Evolutionary conservation across 768 basidiomycete genomes (phyloP).

Genomic region (Lyophyllum semitale): DNA sequence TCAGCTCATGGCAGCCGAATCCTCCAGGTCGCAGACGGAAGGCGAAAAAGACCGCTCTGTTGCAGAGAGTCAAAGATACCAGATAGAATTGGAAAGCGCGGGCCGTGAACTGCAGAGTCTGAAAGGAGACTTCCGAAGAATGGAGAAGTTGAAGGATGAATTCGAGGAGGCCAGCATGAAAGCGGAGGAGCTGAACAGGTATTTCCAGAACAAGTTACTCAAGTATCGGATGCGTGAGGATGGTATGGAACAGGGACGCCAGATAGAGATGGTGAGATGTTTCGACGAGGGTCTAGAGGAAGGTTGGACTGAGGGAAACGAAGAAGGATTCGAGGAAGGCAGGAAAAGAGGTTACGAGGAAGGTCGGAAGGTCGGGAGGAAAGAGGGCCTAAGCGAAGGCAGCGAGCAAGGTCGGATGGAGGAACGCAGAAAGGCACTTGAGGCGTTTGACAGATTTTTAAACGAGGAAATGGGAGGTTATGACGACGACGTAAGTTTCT

Average conservation of each 20-base stretch:
- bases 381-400: slow-evolving; percentile 33
- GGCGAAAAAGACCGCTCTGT: slow-evolving; percentile 23
- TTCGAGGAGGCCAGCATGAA: slow-evolving; percentile 46
- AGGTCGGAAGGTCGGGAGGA: slow-evolving; percentile 44
- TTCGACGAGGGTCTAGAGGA: slow-evolving; percentile 39
- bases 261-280: slow-evolving; percentile 41
- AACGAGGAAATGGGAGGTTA: slow-evolving; percentile 40
- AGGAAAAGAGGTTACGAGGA: slow-evolving; percentile 38
- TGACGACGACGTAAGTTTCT: slow-evolving; percentile 22
- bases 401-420: slow-evolving; percentile 43
- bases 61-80: slow-evolving; percentile 47
- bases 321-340: slow-evolving; percentile 43
- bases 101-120: slow-evolving; percentile 42
- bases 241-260: slow-evolving; percentile 42
- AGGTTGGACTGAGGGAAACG: slow-evolving; percentile 42
- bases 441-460: slow-evolving; percentile 61
- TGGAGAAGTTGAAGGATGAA: slow-evolving; percentile 35
- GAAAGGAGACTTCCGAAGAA: slow-evolving; percentile 35
- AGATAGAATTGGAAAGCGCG: slow-evolving; percentile 46
- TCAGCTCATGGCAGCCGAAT: slow-evolving; percentile 42
- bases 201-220: slow-evolving; percentile 43
- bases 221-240: slow-evolving; percentile 46
- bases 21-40: slow-evolving; percentile 38
- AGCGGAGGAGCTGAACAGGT: slow-evolving; percentile 43
- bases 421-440: slow-evolving; percentile 54